phyloP scores from a whole-genome alignment of 106 monocot species.

The Alisma plantagoaquatica region DNA sequence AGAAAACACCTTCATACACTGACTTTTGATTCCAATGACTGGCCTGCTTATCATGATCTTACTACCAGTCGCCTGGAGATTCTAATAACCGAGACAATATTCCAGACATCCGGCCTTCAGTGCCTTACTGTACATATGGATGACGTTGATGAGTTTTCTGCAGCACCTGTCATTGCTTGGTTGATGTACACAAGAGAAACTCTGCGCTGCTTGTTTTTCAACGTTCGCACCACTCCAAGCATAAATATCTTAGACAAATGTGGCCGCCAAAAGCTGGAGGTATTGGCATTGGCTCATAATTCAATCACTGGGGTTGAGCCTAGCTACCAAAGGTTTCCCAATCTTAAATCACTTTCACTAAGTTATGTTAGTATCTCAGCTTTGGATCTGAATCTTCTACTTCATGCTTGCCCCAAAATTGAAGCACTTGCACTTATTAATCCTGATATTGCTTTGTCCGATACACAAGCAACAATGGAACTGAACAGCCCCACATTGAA shows the following conservation, averaged over 20 bases:
- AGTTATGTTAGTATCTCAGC: slow-evolving; percentile 73
- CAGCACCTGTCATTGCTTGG: slow-evolving; percentile 97
- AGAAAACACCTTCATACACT: slow-evolving; percentile 70
- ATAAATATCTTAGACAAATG: slow-evolving; percentile 85
- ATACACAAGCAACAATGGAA: slow-evolving; percentile 77
- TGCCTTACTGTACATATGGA: slow-evolving; percentile 79
- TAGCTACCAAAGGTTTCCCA: slow-evolving; percentile 72
- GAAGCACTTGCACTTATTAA: slow-evolving; percentile 59
- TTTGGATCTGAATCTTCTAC: slow-evolving; percentile 67
- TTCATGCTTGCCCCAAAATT: slow-evolving; percentile 75
- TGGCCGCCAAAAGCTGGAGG: slow-evolving; percentile 76
- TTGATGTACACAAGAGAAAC: slow-evolving; percentile 96
- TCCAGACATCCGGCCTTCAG: slow-evolving; percentile 74
- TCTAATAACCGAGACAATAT: slow-evolving; percentile 90
- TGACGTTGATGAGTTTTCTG: slow-evolving; percentile 60
- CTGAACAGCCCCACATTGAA: slow-evolving; percentile 68
- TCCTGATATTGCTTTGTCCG: slow-evolving; percentile 75
- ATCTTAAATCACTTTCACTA: slow-evolving; percentile 64
- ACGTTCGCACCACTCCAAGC: slow-evolving; percentile 66
- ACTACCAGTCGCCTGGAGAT: slow-evolving; percentile 69
- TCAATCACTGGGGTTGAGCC: slow-evolving; percentile 75
- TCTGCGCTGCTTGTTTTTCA: slow-evolving; percentile 53
- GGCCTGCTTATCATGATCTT: slow-evolving; percentile 52
- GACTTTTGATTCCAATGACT: slow-evolving; percentile 62
- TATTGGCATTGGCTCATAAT: slow-evolving; percentile 72